Evolutionary conservation across 1,284 basidiomycete species (phyloP), one percentile per base, ranked within the genome.

Genomic region (Malassezia caprae): DNA sequence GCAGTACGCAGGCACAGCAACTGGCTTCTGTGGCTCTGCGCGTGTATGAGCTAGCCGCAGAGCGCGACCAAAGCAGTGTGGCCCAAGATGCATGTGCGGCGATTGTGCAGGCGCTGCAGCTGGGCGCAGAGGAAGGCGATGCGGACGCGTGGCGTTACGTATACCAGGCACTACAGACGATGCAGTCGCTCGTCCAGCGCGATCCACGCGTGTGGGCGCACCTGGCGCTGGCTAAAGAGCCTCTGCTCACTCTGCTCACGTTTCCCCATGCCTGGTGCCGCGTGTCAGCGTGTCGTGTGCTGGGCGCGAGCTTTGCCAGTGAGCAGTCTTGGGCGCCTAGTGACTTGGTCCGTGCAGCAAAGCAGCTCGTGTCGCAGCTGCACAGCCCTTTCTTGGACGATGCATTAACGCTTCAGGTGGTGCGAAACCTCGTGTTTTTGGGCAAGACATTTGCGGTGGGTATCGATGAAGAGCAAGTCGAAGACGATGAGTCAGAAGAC

Each of bases 201-300:
- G 61, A 61, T 19, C 47, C 53, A 1, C 21, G 23, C 7, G 34
- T 31, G 8, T 48, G 46, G 46, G 8, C 46, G 15, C 17, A 12
- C 21, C 26, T 48, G 15, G 12, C 34, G 32, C 15, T 24, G 5
- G 10, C 32, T 12, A 35, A 31, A 11, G 24, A 27, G 7, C 17
- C 24, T 8, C 87, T 94, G 35, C 76, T 88, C 27, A 76, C 88
- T 0, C 82, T 88, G 67, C 80, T 96, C 2, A 79, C 88, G 8
- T 96, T 86, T 77, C 90, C 91, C 11, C 93, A 99, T 76, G 83
- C 87, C 4, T 96, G 91, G 93, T 89, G 94, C 1, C 84, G 91
- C 30, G 83, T 83, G 12, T 86, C 86, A 0, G 80, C 90, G 0
- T 85, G 85, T 61, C 82, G 88, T 42, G 78, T 90, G 7, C 75